Conservation (phyloP, 2,329 filamentous ascomycete genomes). For the Apiospora phragmitis region DNA sequence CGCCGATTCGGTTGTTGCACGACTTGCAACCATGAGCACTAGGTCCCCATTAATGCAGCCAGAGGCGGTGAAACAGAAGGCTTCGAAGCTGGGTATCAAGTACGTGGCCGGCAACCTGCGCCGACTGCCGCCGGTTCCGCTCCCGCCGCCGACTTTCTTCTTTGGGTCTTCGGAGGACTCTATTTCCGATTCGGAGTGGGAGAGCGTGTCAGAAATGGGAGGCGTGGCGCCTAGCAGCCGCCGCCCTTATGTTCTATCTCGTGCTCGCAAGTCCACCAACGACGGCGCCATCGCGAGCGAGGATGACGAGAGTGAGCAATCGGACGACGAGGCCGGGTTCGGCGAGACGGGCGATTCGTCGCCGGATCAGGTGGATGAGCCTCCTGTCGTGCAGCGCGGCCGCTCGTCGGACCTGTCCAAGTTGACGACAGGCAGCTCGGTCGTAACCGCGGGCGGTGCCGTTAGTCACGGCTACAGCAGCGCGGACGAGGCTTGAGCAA, state of each 20-base stretch:
- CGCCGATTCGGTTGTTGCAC: constrained; percentile 42
- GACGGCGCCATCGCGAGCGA: background rate
- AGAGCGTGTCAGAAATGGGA: constrained; percentile 15
- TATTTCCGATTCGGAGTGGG: constrained; percentile 24
- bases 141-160: constrained; percentile 55
- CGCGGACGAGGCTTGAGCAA: constrained; percentile 12
- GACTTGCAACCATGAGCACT: constrained; percentile 43
- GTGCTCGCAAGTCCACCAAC: background rate
- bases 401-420: constrained; percentile 75
- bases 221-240: constrained; percentile 13
- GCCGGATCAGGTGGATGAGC: constrained; percentile 65
- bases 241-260: background rate
- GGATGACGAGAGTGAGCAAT: background rate
- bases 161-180: constrained; percentile 45
- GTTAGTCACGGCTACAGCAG: constrained; percentile 66
- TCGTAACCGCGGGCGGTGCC: constrained; percentile 72
- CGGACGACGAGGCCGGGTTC: constrained; percentile 72
- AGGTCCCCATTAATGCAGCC: constrained; percentile 32
- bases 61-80: background rate
- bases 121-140: constrained; percentile 45
- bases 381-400: constrained; percentile 70
- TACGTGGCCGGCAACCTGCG: constrained; percentile 46
- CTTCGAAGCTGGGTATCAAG: constrained; percentile 39
- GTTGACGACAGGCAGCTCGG: constrained; percentile 83
- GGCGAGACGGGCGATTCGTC: constrained; percentile 73